phyloP scores from a whole-genome alignment of 805 yeast species.

The Brettanomyces custersianus region DNA sequence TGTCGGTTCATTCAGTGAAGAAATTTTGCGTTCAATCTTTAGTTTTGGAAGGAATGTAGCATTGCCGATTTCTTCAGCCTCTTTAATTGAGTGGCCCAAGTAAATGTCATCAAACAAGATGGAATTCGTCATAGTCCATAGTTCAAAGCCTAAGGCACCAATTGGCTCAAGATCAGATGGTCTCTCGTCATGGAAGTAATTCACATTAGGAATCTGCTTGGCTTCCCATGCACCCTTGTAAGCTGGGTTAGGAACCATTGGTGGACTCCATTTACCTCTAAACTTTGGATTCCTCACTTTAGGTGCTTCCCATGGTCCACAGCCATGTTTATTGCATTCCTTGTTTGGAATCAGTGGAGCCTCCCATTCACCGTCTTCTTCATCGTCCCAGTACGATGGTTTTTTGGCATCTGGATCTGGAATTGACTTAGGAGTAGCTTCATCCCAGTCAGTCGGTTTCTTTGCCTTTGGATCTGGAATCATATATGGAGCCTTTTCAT shows the following conservation, averaged over 20 bases:
- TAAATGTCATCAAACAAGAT: slow-evolving; percentile 78
- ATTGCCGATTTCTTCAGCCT: slow-evolving; percentile 81
- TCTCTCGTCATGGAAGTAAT: slow-evolving; percentile 45
- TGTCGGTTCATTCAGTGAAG: slow-evolving; percentile 33
- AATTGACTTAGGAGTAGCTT: slow-evolving; percentile 45
- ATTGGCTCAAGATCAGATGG: slow-evolving; percentile 60
- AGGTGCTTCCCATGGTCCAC: slow-evolving; percentile 78
- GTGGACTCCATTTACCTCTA: slow-evolving; percentile 74
- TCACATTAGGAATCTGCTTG: slow-evolving; percentile 57
- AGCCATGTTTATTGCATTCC: slow-evolving; percentile 58
- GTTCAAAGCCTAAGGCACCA: slow-evolving; percentile 79
- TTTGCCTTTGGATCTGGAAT: slow-evolving; percentile 60
- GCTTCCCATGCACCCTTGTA: slow-evolving; percentile 79
- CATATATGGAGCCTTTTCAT: slow-evolving; percentile 52
- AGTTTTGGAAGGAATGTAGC: slow-evolving; percentile 53
- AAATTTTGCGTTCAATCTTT: slow-evolving; percentile 38
- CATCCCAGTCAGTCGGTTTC: slow-evolving; percentile 80
- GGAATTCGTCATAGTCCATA: slow-evolving; percentile 78
- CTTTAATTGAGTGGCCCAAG: slow-evolving; percentile 73
- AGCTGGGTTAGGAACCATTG: slow-evolving; percentile 60
- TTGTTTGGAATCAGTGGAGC: slow-evolving; percentile 71
- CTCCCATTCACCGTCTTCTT: slow-evolving; percentile 80
- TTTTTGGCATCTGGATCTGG: slow-evolving; percentile 56
- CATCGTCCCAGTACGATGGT: slow-evolving; percentile 85
- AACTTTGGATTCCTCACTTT: slow-evolving; percentile 57